Evolutionary conservation across 2,329 filamentous ascomycete genomes (phyloP).

Genomic region (Myriosclerotinia curreyana): DNA sequence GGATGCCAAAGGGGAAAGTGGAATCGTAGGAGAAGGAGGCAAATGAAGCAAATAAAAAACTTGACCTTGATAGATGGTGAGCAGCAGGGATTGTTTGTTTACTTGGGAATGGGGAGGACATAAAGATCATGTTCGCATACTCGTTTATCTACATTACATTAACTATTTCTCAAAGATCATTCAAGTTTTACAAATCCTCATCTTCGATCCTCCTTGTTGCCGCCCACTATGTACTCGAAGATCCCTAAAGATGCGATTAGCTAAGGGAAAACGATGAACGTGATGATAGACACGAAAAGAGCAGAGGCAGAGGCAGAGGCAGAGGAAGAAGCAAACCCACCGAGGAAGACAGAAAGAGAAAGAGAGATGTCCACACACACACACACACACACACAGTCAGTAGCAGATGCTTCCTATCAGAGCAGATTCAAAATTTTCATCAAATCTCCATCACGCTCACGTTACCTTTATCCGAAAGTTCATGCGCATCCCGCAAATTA

Average conservation of each 20-base stretch:
- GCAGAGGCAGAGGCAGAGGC: not conserved
- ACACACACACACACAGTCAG: not conserved
- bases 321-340: not conserved
- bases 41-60: not conserved
- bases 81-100: not conserved
- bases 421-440: not conserved
- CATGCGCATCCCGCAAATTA: not conserved
- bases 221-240: too few species aligned
- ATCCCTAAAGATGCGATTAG: not conserved
- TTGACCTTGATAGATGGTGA: not conserved
- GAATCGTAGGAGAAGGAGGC: not conserved
- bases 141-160: not conserved
- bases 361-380: not conserved
- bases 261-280: not conserved
- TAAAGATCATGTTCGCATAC: not conserved
- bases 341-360: not conserved
- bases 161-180: not conserved
- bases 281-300: not conserved
- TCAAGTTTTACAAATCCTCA: not conserved
- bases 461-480: accelerated
- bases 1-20: not conserved
- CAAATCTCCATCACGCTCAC: not conserved
- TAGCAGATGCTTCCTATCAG: not conserved
- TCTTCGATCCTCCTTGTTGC: not conserved
- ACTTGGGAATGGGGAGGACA: not conserved